phyloP scores from a whole-genome alignment of 2,329 filamentous ascomycete species.

The Cladosporium halotolerans region DNA sequence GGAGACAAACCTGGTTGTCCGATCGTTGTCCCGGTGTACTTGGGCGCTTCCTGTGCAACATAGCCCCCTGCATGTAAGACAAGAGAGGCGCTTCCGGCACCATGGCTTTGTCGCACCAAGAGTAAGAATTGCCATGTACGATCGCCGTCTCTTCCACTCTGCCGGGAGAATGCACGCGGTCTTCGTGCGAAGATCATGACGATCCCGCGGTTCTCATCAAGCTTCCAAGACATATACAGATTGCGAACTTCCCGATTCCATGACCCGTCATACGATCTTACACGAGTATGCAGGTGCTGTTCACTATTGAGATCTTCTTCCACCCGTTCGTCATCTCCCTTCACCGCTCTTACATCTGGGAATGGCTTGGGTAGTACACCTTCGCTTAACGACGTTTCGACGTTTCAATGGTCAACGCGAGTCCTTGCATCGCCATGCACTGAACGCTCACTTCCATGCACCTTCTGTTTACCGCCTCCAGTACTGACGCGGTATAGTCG shows the following conservation, averaged over 20 bases:
- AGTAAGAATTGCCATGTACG: slow-evolving; percentile 4
- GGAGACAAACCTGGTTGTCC: not conserved
- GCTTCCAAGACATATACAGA: not conserved
- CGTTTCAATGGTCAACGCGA: not conserved
- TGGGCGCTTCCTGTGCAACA: not conserved
- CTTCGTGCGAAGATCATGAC: not conserved
- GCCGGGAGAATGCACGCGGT: not conserved
- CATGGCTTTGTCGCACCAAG: not conserved
- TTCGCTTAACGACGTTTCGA: not conserved
- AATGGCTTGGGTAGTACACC: slow-evolving; percentile 2
- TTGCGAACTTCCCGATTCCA: not conserved
- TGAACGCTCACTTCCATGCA: not conserved
- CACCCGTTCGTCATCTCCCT: not conserved
- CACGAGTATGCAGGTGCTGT: not conserved
- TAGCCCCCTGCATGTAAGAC: slow-evolving; percentile 4
- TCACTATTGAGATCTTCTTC: not conserved
- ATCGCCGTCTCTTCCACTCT: slow-evolving; percentile 2
- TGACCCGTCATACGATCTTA: not conserved
- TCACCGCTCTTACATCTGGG: slow-evolving; percentile 7
- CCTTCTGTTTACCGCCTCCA: not conserved
- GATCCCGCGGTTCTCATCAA: not conserved
- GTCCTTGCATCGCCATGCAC: not conserved
- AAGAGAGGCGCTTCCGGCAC: not conserved
- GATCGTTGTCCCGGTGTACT: not conserved
- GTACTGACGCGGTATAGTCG: too few relatives aligned